Evolutionary conservation across 1,284 basidiomycete species (phyloP).

Genomic region (Melanopsichium pennsylvanicum): DNA sequence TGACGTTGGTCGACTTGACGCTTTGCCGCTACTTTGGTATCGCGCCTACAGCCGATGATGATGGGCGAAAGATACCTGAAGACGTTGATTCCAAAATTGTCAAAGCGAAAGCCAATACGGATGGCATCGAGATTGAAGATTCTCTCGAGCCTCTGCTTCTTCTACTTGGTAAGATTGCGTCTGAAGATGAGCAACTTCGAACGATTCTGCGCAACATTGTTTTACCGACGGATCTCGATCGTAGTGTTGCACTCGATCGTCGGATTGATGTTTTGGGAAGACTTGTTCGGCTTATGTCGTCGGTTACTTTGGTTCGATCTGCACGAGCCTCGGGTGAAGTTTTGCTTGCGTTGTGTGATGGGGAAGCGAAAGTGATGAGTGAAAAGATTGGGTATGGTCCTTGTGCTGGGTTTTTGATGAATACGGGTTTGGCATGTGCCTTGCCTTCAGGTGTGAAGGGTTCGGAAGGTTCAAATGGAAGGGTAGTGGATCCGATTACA

Average conservation of each 20-base stretch:
- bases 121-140: constrained; percentile 53
- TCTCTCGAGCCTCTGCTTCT: constrained; percentile 47
- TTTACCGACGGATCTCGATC: constrained; percentile 46
- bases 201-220: constrained; percentile 15
- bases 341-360: constrained; percentile 46
- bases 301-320: constrained; percentile 36
- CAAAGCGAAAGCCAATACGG: constrained; percentile 16
- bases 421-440: constrained; percentile 33
- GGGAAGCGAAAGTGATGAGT: constrained; percentile 40
- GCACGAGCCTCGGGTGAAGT: constrained; percentile 53
- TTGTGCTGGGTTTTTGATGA: constrained; percentile 56
- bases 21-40: constrained; percentile 32
- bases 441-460: constrained; percentile 20
- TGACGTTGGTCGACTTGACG: constrained; percentile 32
- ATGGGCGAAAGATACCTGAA: constrained; percentile 18
- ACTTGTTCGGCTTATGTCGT: constrained; percentile 51
- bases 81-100: constrained; percentile 40
- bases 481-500: constrained; percentile 54
- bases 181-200: constrained; percentile 35
- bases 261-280: constrained; percentile 46
- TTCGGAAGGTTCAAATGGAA: constrained; percentile 13
- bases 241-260: constrained; percentile 39
- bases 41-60: constrained; percentile 1
- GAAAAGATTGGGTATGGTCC: constrained; percentile 56
- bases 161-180: constrained; percentile 45